Base-by-base conservation (phyloP, 257 asterid genomes). In the Solanum rostratum region DNA sequence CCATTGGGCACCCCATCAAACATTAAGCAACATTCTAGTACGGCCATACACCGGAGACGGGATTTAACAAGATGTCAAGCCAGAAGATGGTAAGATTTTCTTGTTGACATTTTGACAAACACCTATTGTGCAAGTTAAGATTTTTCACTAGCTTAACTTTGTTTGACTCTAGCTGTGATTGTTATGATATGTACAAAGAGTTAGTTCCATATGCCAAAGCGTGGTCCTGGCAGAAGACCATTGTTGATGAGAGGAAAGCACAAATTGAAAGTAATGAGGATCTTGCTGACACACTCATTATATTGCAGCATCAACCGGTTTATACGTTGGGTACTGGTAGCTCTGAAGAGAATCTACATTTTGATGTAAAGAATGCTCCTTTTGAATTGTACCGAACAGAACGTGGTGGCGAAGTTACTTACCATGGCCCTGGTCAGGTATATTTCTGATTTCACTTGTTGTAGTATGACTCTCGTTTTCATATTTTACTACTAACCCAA, bases 391-490 rank as follows among this genome's bases (percentile, higher is more conserved):
- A 91, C 54, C 89, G 96, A 83, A 97, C 98, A 0, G 99, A 95
- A 79, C 92, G 97, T 2, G 99, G 99, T 20, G 98, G 99, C 10
- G 99, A 96, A 91, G 97, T 96, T 84, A 96, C 98, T n/a, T 96
- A 91, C 85, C 98, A 97, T 87, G 98, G 98, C 59, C 99, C 98
- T 88, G 98, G 99, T 37, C 98, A 97, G 97, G 99, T 97, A 84
- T 57, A 76, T 76, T 66, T 65, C 12, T 7, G 0, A 65, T 65
- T 82, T 71, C 66, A 13, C 63, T 10, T 41, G 55, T 16, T 78
- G 63, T 29, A 7, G 57, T 69, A 9, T 33, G 49, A 68, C 18
- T 16, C 16, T 69, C 20, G 37, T 37, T 37, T 68, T 30, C 76
- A 1, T 66, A 33, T n/a, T n/a, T n/a, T n/a, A n/a, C n/a, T n/a